Evolutionary conservation across 345 rosid genomes (phyloP).

Genomic region (Stellera chamaejasme): DNA sequence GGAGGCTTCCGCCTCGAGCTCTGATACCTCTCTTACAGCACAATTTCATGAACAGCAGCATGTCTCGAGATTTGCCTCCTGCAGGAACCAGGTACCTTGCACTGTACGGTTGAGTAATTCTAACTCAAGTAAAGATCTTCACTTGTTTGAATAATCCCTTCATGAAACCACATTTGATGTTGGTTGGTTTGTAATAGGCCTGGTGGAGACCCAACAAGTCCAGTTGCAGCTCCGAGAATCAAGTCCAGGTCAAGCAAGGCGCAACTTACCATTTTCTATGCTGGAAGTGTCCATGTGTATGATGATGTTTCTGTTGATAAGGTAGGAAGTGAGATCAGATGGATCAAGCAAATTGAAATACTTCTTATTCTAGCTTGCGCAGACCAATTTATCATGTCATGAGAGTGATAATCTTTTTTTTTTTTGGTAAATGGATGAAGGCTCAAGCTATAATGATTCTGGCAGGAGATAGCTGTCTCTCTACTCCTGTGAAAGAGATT

Average conservation of each 20-base stretch:
- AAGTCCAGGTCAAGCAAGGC: not conserved
- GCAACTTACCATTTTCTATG: conserved; percentile 11
- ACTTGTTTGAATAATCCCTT: too few relatives aligned
- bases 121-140: too few relatives aligned
- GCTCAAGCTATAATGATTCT: too few relatives aligned
- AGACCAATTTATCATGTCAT: too few relatives aligned
- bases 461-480: too few relatives aligned
- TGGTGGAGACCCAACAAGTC: not conserved
- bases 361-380: not conserved
- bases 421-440: too few relatives aligned
- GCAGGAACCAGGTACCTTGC: conserved; percentile 3
- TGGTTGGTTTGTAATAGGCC: not conserved
- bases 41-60: not conserved
- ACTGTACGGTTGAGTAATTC: too few relatives aligned
- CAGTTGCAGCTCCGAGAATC: not conserved
- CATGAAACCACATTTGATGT: not conserved
- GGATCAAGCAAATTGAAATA: not conserved
- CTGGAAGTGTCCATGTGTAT: conserved; percentile 6
- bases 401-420: too few relatives aligned
- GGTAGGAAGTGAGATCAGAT: not conserved
- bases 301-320: conserved; percentile 6
- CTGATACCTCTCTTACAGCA: conserved; percentile 4
- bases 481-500: too few relatives aligned
- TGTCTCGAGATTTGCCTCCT: not conserved
- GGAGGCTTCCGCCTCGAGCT: not conserved